Evolutionary conservation across 2,329 filamentous ascomycete genomes (phyloP).

Genomic region (Cyanodermella asteris): DNA sequence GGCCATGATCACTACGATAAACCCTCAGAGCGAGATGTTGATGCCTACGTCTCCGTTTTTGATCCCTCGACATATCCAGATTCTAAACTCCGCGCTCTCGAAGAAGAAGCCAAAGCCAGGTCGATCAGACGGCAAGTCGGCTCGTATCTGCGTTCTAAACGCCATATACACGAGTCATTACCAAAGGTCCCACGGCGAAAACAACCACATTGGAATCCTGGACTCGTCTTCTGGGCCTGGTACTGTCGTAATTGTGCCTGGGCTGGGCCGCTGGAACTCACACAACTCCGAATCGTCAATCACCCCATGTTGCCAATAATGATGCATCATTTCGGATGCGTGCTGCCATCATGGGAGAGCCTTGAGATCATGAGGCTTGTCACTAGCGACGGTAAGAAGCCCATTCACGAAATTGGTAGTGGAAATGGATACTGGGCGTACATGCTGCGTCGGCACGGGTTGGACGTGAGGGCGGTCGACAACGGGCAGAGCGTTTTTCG

Average conservation of each 20-base stretch:
- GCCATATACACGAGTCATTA: conserved; percentile 27
- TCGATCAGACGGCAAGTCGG: too few relatives aligned
- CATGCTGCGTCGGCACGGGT: conserved; percentile 39
- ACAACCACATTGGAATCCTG: conserved; percentile 36
- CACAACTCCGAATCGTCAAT: conserved; percentile 28
- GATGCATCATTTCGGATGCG: conserved; percentile 62
- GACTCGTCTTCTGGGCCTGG: conserved; percentile 46
- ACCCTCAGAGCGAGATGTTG: too few relatives aligned
- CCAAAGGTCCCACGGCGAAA: conserved; percentile 27
- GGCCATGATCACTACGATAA: too few relatives aligned
- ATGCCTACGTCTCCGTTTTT: too few relatives aligned
- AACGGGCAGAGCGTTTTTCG: conserved; percentile 47
- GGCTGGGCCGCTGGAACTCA: conserved; percentile 35
- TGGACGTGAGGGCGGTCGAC: conserved; percentile 39
- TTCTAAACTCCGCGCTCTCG: too few relatives aligned
- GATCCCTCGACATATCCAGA: too few relatives aligned
- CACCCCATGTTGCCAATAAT: conserved; percentile 52
- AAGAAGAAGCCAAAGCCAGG: too few relatives aligned
- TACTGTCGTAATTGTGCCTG: conserved; percentile 41
- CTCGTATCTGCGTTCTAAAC: conserved; percentile 30
- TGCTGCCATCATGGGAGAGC: conserved; percentile 44
- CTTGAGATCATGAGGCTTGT: conserved; percentile 37
- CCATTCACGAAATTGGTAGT: conserved; percentile 43
- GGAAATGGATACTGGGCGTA: conserved; percentile 60
- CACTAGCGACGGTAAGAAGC: conserved; percentile 21